Percentiles rank a stretch among this genome's conserved stretches.
Evolutionary conservation across 139 green algal genomes (phyloP).

Genomic region (Chlorella sp.): DNA sequence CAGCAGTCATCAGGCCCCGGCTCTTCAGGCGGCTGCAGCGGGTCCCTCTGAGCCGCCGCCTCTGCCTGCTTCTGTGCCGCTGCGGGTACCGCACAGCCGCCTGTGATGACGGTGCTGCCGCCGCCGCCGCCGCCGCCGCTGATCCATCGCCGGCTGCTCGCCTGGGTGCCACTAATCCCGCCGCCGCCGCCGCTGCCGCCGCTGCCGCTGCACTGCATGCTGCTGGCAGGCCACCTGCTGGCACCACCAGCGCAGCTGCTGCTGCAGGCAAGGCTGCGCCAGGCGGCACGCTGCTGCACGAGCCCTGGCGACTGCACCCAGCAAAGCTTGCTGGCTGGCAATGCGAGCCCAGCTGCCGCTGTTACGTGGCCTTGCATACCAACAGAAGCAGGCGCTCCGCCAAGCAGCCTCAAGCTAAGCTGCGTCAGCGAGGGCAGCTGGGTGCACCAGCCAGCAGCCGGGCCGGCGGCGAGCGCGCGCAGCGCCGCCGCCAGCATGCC

Average conservation of each 20-base stretch:
- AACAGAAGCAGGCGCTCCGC: no score
- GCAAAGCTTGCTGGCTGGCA: no score
- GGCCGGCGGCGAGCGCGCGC: not conserved
- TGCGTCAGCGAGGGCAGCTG: not conserved
- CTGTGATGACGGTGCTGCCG: not conserved
- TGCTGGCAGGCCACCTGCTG: no score
- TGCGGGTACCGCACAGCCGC: no score
- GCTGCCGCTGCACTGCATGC: not conserved
- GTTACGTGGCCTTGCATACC: no score
- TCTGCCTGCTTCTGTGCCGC: no score
- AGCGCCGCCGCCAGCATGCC: conserved; percentile 8
- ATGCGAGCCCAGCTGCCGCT: no score
- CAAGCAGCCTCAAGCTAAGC: not conserved
- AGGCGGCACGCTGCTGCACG: not conserved
- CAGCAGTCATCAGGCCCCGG: conserved; percentile 34
- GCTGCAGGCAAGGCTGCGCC: not conserved
- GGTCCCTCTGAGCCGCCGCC: not conserved
- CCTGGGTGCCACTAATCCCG: not conserved
- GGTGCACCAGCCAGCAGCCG: not conserved
- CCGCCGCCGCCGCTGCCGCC: not conserved
- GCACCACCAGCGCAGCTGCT: no score
- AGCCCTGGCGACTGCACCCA: no score
- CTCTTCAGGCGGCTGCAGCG: conserved; percentile 18
- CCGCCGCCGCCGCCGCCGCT: not conserved
- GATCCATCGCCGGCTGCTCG: not conserved